Base-by-base conservation (phyloP, 805 yeast genomes). In the Kuraishia piskuri region DNA sequence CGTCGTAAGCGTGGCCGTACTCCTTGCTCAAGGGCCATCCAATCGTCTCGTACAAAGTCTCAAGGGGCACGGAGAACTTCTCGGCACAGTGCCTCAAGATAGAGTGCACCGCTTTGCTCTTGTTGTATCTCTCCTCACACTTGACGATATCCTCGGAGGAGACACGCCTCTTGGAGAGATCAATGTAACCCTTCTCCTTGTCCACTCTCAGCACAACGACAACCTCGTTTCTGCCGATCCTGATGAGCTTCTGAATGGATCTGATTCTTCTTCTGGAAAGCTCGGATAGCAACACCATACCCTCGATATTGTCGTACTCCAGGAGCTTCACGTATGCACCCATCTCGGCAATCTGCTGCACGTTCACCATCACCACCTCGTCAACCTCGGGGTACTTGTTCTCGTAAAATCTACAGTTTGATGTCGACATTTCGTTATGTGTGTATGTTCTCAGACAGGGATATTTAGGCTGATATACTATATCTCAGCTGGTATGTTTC, bases 361-460 rank as follows among this genome's bases (percentile, higher is more conserved):
- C 99, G 72, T 94, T 94, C 68, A 94, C 99, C 96, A 94, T 92
- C 59, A 94, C 98, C 62, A 94, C 96, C 70, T 94, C 99, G 63
- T 94, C 99, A 65, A 94, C 96, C 73, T 94, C 99, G 56, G 99
- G 99, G 77, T 84, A 94, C 73, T 91, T 92, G 82, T 91, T 94
- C 74, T 92, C 99, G 71, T 94, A 94, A 74, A 87, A 94, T 76
- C 99, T 86, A 77, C 97, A 91, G 70, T 88, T 85, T 49, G 96
- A 84, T 46, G 88, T 82, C 65, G 91, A 85, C 96, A 89, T 88
- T 46, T 53, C 66, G 48, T 20, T 26, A 23, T 23, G 14, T 31
- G 40, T 31, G 31, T 25, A n/a, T n/a, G n/a, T n/a, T n/a, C n/a
- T n/a, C n/a, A n/a, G n/a, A n/a, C n/a, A n/a, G n/a, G n/a, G n/a